phyloP scores from a whole-genome alignment of 192 early-diverging fungal genomes.

The Bifiguratus adelaidae region DNA sequence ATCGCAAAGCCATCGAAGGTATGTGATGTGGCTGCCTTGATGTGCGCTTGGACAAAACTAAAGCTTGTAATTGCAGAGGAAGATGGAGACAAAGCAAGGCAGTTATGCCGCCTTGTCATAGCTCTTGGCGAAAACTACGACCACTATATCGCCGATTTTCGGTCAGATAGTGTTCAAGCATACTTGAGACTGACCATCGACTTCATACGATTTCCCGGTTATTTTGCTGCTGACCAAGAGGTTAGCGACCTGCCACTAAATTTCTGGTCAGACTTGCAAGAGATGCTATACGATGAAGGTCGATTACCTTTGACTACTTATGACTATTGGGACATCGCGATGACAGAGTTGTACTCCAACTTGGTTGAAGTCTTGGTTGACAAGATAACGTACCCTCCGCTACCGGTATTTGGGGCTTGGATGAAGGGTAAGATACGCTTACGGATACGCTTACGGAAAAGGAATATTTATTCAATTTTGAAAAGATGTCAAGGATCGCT shows the following conservation, averaged over 20 bases:
- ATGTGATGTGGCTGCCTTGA: neutral
- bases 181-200: conserved; percentile 47
- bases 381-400: conserved; percentile 45
- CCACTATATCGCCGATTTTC: conserved; percentile 35
- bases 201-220: conserved; percentile 58
- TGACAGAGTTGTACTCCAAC: conserved; percentile 25
- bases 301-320: conserved; percentile 12
- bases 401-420: conserved; percentile 39
- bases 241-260: conserved; percentile 58
- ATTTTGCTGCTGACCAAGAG: conserved; percentile 55
- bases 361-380: conserved; percentile 38
- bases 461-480: neutral
- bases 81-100: conserved; percentile 33
- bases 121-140: conserved; percentile 45
- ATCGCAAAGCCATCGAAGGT: conserved; percentile 28
- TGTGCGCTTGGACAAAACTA: neutral
- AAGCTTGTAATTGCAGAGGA: conserved; percentile 14
- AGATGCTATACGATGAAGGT: conserved; percentile 11
- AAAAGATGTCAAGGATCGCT: conserved; percentile 44
- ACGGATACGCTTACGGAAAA: neutral
- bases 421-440: conserved; percentile 27
- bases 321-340: conserved; percentile 8
- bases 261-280: conserved; percentile 67
- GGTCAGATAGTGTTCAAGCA: conserved; percentile 25
- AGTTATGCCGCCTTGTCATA: conserved; percentile 34